Evolutionary conservation across 768 basidiomycete species (phyloP).

Genomic region (Auriscalpium orientale): DNA sequence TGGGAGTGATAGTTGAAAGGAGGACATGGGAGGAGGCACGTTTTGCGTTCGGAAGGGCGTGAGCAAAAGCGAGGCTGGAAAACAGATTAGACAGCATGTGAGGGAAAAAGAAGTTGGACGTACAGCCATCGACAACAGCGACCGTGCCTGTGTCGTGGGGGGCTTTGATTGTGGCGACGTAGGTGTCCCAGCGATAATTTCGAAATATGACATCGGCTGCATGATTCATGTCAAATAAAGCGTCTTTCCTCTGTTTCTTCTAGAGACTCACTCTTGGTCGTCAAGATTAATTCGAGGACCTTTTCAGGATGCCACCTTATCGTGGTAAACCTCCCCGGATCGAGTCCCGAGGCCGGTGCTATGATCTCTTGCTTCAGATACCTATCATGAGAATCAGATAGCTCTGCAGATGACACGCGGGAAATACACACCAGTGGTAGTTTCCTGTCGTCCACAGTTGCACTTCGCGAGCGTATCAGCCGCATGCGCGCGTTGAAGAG

Average conservation of each 20-base stretch:
- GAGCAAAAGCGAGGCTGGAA: slow-evolving; percentile 64
- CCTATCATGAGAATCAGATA: slow-evolving; percentile 33
- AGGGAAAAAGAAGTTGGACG: slow-evolving; percentile 20
- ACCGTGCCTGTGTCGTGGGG: slow-evolving; percentile 80
- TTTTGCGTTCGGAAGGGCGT: slow-evolving; percentile 94
- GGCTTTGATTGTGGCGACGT: slow-evolving; percentile 44
- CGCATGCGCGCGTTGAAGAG: background rate
- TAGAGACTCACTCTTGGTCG: slow-evolving; percentile 52
- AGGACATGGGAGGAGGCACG: slow-evolving; percentile 97
- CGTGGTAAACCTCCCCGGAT: slow-evolving; percentile 55
- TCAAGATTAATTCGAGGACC: slow-evolving; percentile 53
- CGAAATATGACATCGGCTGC: slow-evolving; percentile 50
- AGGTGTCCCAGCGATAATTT: slow-evolving; percentile 75
- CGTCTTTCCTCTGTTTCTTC: too few relatives aligned
- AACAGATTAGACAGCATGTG: background rate
- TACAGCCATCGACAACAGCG: slow-evolving; percentile 85
- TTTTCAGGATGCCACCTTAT: slow-evolving; percentile 87
- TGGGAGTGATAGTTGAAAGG: slow-evolving; percentile 36
- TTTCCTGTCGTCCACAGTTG: slow-evolving; percentile 94
- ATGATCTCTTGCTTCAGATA: slow-evolving; percentile 89
- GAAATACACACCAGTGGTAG: slow-evolving; percentile 70
- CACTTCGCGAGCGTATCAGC: slow-evolving; percentile 36
- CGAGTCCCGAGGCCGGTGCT: slow-evolving; percentile 30
- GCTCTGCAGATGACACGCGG: background rate
- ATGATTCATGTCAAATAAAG: background rate